phyloP scores from a whole-genome alignment of 805 yeast genomes.

The Millerago galiae region DNA sequence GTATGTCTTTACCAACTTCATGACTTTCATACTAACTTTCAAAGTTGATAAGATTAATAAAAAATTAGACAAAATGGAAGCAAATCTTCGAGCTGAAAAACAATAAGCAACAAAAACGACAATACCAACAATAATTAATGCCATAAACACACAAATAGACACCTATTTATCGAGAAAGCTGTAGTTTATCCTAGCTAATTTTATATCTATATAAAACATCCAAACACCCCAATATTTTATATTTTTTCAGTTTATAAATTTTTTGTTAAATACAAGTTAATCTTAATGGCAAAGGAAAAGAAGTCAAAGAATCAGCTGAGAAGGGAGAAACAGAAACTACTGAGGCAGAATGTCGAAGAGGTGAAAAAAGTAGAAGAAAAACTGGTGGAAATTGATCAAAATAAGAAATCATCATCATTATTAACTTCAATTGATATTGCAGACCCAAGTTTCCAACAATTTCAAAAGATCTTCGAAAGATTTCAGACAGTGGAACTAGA shows the following conservation, averaged over 20 bases:
- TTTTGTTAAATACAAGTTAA: no score
- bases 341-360: constrained; percentile 6
- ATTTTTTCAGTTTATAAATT: not conserved
- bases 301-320: constrained; percentile 33
- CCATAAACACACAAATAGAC: not conserved
- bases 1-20: constrained; percentile 4
- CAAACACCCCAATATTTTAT: not conserved
- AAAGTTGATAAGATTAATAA: constrained; percentile 20
- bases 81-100: constrained; percentile 5
- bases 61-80: constrained; percentile 21
- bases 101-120: no score
- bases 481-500: constrained; percentile 23
- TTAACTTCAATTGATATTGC: constrained; percentile 17
- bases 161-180: not conserved
- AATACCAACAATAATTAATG: not conserved
- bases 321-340: constrained; percentile 22
- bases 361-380: not conserved
- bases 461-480: constrained; percentile 28
- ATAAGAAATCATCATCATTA: constrained; percentile 10
- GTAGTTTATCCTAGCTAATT: no score
- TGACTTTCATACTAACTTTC: constrained; percentile 5
- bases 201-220: not conserved
- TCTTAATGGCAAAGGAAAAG: constrained; percentile 10
- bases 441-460: constrained; percentile 29
- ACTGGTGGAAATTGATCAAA: not conserved